Evolutionary conservation across 78 protist species (phyloP), one percentile per base, ranked within the genome.

Genomic region (Cavenderia fasciculata): DNA sequence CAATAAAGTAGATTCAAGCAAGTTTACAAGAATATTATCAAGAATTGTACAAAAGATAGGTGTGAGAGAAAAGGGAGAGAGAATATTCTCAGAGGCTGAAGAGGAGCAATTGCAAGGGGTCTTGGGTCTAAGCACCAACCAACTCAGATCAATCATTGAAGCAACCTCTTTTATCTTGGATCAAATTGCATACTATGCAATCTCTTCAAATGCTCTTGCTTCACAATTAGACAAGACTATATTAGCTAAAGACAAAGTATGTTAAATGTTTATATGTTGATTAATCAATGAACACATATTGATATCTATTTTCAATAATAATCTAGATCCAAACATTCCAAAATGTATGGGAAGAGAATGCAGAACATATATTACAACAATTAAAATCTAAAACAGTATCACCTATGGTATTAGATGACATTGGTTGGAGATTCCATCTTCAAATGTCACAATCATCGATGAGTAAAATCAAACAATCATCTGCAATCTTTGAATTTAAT

Each of bases 341-440:
- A 74, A 31, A 14, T 14, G 54, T 74, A 18, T 87, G 93, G 93
- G 38, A 47, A 29, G 93, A 87, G 2, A 43, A 68, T 36, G 40
- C 62, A 18, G 71, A 44, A 46, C 5, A 16, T 19, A 65, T 54
- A 38, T 36, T 87, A n/a, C 63, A 41, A 11, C 44, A 29, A 31
- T 40, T 87, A 6, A 52, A 86, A 74, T 23, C 71, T 5, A 70
- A 87, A 69, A 36, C 93, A 4, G 23, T 87, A 14, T 27, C 86
- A 57, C 93, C 93, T 25, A 51, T 76, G 36, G 82, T 56, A 40
- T 36, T 87, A 18, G 73, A 59, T 54, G 93, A 87, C 40, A 29
- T 87, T 34, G 86, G 86, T 46, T 87, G 93, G 93, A 87, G 93
- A 70, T 70, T 87, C 57, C 93, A 87, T 33, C 69, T 73, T 46